Percentiles rank a stretch among this genome's conserved stretches.
These are phyloP conservation scores for Monosporascus cannonballus DNA, from an alignment of 2,329 filamentous ascomycete genomes.

Conservation along the genomic window DNA sequence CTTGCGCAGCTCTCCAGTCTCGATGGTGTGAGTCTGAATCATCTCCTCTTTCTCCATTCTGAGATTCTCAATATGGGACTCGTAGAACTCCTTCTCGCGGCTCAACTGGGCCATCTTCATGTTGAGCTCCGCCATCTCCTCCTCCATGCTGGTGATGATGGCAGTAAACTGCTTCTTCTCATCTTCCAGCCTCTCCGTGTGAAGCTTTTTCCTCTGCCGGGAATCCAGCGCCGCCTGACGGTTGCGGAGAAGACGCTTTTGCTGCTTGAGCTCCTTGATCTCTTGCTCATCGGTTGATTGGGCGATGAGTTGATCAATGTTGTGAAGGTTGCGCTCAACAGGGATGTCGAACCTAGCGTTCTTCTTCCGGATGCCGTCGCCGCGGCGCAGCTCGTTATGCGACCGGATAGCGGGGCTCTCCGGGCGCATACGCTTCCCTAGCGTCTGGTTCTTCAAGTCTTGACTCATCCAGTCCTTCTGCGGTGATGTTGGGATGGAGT, in stretches of 20 bases:
- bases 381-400: conserved; percentile 70
- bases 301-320: conserved; percentile 89
- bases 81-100: conserved; percentile 67
- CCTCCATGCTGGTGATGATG: conserved; percentile 71
- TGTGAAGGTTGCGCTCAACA: conserved; percentile 83
- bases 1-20: conserved; percentile 87
- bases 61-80: conserved; percentile 69
- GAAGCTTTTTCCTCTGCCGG: conserved; percentile 94
- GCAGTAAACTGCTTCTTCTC: conserved; percentile 90
- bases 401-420: conserved; percentile 65
- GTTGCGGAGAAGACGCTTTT: conserved; percentile 91
- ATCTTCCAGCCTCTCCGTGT: conserved; percentile 92
- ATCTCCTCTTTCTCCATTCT: conserved; percentile 88
- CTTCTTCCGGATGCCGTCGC: conserved; percentile 96
- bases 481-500: conserved; percentile 48
- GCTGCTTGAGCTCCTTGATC: conserved; percentile 97
- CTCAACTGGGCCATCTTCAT: conserved; percentile 64
- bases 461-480: conserved; percentile 54
- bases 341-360: conserved; percentile 98
- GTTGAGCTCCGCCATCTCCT: conserved; percentile 64
- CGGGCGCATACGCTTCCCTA: conserved; percentile 56
- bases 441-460: conserved; percentile 41
- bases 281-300: conserved; percentile 85
- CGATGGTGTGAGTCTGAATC: conserved; percentile 79
- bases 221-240: conserved; percentile 96